Conservation (phyloP, 148 eudicot species). For the Amaranthus hypochondriacus region DNA sequence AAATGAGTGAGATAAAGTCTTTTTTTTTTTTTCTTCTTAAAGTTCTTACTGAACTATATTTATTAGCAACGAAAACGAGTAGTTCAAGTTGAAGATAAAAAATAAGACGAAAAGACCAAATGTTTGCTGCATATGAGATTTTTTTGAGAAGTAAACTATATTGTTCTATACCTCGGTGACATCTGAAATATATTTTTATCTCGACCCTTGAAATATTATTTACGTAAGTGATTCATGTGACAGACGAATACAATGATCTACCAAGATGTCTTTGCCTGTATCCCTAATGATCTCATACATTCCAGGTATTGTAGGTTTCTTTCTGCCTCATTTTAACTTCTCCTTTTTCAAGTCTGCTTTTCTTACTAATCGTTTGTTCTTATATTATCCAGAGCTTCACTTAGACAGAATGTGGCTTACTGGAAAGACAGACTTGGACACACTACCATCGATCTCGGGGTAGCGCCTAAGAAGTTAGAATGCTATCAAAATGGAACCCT, state of each 20-base stretch:
- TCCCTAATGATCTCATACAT: conserved; percentile 91
- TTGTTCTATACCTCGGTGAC: neutral
- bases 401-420: conserved; percentile 71
- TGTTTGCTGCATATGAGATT: no score
- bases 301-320: conserved; percentile 50
- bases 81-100: no score
- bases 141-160: no score
- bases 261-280: conserved; percentile 94
- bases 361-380: neutral
- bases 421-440: conserved; percentile 94
- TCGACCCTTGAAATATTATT: neutral
- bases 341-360: neutral
- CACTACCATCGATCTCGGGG: conserved; percentile 87
- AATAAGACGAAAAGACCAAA: no score
- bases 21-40: no score
- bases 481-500: conserved; percentile 73
- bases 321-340: neutral
- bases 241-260: conserved; percentile 98
- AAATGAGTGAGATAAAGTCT: no score
- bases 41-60: no score
- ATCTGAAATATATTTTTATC: neutral
- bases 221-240: conserved; percentile 1
- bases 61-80: no score
- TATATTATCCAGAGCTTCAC: conserved; percentile 49
- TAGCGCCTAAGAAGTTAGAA: conserved; percentile 82